Evolutionary conservation across 768 basidiomycete species (phyloP).

Genomic region (Pulveroboletus sp.): DNA sequence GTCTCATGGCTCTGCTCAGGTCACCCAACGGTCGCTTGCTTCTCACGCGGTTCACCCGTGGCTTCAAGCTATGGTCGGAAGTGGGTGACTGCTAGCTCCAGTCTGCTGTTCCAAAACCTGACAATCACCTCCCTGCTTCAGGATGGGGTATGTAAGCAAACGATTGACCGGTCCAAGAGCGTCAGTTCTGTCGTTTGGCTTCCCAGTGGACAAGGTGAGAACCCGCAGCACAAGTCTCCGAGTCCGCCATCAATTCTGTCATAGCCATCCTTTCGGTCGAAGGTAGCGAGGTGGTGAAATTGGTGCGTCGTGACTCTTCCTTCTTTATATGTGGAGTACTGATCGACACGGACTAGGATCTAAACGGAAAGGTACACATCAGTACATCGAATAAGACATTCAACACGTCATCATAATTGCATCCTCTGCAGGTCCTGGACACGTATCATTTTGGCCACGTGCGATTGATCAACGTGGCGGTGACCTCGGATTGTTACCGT

Average conservation of each 20-base stretch:
- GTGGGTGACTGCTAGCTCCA: constrained; percentile 16
- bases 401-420: no score
- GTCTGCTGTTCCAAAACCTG: neutral
- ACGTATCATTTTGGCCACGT: constrained; percentile 41
- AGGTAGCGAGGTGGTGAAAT: constrained; percentile 41
- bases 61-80: constrained; percentile 51
- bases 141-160: constrained; percentile 48
- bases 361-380: constrained; percentile 38
- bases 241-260: no score
- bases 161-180: constrained; percentile 42
- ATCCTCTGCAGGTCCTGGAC: constrained; percentile 34
- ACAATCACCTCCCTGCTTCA: constrained; percentile 11
- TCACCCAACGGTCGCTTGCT: constrained; percentile 44
- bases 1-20: constrained; percentile 24
- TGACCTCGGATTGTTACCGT: constrained; percentile 43
- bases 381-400: no score
- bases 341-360: constrained; percentile 30
- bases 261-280: constrained; percentile 51
- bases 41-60: constrained; percentile 45
- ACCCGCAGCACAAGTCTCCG: no score
- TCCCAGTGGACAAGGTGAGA: constrained; percentile 42
- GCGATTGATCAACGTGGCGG: constrained; percentile 46
- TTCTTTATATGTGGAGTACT: no score
- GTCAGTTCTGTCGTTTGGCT: constrained; percentile 50
- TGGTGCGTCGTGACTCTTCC: constrained; percentile 39